Percentiles rank a stretch among this genome's conserved stretches.
Evolutionary conservation across 2,329 filamentous ascomycete species (phyloP).

Genomic region (Thielaviopsis euricoi): DNA sequence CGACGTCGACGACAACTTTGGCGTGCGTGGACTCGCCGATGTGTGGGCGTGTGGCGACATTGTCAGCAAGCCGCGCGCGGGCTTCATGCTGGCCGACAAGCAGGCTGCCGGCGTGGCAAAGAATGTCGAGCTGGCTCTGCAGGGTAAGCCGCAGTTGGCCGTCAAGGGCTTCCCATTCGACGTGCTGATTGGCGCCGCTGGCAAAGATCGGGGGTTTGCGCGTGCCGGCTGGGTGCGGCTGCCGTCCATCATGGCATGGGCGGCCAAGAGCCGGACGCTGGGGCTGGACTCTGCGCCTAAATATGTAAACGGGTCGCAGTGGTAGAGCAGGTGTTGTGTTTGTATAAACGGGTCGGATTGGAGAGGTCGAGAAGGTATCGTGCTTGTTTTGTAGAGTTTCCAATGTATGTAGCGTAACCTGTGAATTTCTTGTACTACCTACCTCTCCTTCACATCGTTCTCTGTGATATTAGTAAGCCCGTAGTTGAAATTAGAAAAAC

Average conservation of each 20-base stretch:
- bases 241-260: conserved; percentile 34
- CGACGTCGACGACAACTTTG: conserved; percentile 33
- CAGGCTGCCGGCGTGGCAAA: conserved; percentile 36
- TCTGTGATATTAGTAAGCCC: too few species aligned
- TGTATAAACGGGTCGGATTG: too few species aligned
- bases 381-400: too few species aligned
- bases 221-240: conserved; percentile 30
- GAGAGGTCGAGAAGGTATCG: too few species aligned
- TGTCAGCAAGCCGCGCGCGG: conserved; percentile 33
- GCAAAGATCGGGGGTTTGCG: conserved; percentile 33
- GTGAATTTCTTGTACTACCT: too few species aligned
- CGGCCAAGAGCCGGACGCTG: conserved; percentile 34
- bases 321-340: conserved; percentile 17
- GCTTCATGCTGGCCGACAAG: conserved; percentile 43
- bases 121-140: conserved; percentile 33
- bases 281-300: conserved; percentile 26
- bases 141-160: conserved; percentile 25
- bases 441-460: too few species aligned
- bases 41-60: conserved; percentile 40
- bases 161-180: conserved; percentile 34
- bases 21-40: conserved; percentile 26
- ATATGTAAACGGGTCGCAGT: conserved; percentile 32
- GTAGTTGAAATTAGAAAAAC: too few species aligned
- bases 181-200: conserved; percentile 30
- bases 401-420: too few species aligned